Percentiles rank a stretch among this genome's conserved stretches.
phyloP scores from a whole-genome alignment of 176 grass and related monocot genomes.

The Coix lacrymajobi region DNA sequence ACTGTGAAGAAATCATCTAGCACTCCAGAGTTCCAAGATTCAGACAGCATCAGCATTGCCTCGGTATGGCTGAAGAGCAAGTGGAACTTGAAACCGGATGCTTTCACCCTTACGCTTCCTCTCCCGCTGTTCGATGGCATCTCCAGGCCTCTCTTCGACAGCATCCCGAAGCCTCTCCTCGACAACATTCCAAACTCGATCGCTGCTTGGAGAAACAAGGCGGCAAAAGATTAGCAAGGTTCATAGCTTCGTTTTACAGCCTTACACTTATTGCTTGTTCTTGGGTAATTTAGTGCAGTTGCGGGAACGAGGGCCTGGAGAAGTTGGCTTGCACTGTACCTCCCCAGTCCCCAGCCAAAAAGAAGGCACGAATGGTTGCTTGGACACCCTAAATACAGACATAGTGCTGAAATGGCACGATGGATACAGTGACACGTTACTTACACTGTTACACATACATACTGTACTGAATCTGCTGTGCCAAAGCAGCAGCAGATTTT shows the following conservation, averaged over 20 bases:
- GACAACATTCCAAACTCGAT: constrained; percentile 60
- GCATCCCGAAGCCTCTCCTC: constrained; percentile 54
- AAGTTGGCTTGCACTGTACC: constrained; percentile 11
- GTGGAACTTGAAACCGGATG: constrained; percentile 67
- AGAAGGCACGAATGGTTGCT: neutral
- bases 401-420: neutral
- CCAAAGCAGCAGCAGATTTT: constrained; percentile 2
- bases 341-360: neutral
- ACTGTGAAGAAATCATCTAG: constrained; percentile 70
- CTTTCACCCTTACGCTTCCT: constrained; percentile 36
- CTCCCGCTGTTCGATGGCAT: constrained; percentile 53
- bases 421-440: constrained; percentile 28
- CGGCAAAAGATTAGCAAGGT: constrained; percentile 57
- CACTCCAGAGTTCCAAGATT: constrained; percentile 67
- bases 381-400: neutral
- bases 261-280: neutral
- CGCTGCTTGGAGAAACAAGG: constrained; percentile 65
- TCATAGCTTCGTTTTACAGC: neutral
- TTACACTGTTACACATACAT: neutral
- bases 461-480: constrained; percentile 25
- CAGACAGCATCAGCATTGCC: constrained; percentile 40
- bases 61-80: constrained; percentile 53
- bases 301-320: neutral
- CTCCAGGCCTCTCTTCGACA: constrained; percentile 60
- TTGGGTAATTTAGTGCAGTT: constrained; percentile 8